Base-by-base conservation (phyloP, 495 filamentous ascomycete genomes). In the Aspergillus kassunensis region DNA sequence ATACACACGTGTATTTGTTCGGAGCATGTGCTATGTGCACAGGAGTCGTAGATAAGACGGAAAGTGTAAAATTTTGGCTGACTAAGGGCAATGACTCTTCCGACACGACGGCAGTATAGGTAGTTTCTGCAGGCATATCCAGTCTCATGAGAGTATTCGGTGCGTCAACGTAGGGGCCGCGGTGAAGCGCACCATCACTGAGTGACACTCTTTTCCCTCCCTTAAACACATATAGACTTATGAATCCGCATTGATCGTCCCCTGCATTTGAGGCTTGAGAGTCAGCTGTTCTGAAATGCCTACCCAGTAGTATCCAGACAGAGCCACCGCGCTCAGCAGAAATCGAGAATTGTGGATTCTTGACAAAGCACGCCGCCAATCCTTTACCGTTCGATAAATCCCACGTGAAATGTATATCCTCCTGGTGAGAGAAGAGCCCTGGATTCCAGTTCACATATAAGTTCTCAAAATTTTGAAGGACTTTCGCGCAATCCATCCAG, bases 371-470 rank as follows among this genome's bases (percentile, higher is more conserved):
- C 13, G 79, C 77, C 33, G 79, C 64, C 41, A 69, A 61, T 39
- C 77, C 77, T 21, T 71, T 79, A 11, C 75, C 70, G n/a, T 66
- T 73, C 0, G 84, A 77, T 15, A 95, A 73, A 31, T 88, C 80
- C 93, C 93, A 99, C 3, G 77, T 71, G 65, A 97, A 96, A 67
- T 99, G 93, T 47, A 90, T 78, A 59, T 97, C 91, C 63, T 96
- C 82, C 23, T 89, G 84, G 56, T 85, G 69, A 11, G 69, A 71
- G 68, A 99, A 99, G 7, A 96, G 72, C 2, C 77, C 80, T 6
- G 95, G 91, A 58, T 95, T 96, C 95, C 95, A 99, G 67, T 97
- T 99, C 37, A 97, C 73, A 67, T 97, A 99, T 24, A 97, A 77
- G 20, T 91, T 95, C 54, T 96, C 89, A 56, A 96, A 99, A 59